Percentiles rank a stretch among this genome's conserved stretches.
Conservation (phyloP, 768 basidiomycete genomes). For the Tylopilus rubrobrunneus region DNA sequence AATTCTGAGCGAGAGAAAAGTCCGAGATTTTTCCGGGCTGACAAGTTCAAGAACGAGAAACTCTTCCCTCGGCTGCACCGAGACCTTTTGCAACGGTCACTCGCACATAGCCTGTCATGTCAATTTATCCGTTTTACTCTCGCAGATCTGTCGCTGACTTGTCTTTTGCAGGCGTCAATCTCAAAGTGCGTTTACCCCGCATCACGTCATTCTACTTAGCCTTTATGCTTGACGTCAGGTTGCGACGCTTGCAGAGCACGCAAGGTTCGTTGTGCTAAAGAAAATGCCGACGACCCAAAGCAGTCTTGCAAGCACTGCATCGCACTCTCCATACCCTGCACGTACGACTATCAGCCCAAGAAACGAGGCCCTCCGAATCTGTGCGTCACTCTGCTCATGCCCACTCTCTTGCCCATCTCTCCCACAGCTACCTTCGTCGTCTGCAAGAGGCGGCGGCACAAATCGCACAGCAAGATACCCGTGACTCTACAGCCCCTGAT, state of each 20-base stretch:
- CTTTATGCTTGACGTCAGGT: conserved; percentile 42
- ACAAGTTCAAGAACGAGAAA: no score
- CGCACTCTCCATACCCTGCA: conserved; percentile 77
- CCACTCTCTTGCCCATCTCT: background rate
- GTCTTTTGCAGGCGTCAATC: conserved; percentile 66
- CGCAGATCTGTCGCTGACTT: conserved; percentile 30
- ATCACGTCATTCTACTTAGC: conserved; percentile 22
- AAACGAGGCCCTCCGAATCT: conserved; percentile 91
- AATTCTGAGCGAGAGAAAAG: background rate
- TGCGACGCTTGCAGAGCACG: conserved; percentile 85
- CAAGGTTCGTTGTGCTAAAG: conserved; percentile 81
- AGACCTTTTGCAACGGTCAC: background rate
- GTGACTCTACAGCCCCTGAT: conserved; percentile 36
- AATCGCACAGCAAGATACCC: conserved; percentile 28
- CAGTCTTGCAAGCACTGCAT: conserved; percentile 86
- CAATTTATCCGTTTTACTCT: conserved; percentile 24
- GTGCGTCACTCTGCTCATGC: conserved; percentile 39
- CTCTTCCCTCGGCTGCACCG: background rate
- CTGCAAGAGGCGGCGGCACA: conserved; percentile 65
- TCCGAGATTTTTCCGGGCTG: background rate
- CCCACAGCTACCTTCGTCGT: conserved; percentile 65
- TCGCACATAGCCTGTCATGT: conserved; percentile 31
- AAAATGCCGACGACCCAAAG: conserved; percentile 72
- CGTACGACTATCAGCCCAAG: conserved; percentile 91
- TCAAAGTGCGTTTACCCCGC: conserved; percentile 54